phyloP scores from a whole-genome alignment of 176 grass and related monocot genomes.

The Paspalum vaginatum region DNA sequence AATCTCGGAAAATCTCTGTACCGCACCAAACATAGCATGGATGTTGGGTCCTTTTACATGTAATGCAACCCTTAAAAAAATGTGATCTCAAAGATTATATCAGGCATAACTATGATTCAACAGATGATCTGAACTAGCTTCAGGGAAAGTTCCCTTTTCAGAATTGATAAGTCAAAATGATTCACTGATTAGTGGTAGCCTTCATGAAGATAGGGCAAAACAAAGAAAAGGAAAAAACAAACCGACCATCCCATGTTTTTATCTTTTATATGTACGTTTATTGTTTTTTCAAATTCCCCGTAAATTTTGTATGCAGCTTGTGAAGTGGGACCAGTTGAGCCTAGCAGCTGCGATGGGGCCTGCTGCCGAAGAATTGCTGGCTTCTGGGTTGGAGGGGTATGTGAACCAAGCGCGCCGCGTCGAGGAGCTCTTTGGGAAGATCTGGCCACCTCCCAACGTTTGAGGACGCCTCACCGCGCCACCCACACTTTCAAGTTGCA shows the following conservation, averaged over 20 bases:
- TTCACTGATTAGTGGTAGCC: neutral
- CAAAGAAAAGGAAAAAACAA: neutral
- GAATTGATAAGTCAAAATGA: neutral
- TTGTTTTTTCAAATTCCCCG: neutral
- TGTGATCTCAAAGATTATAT: neutral
- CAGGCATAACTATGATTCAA: neutral
- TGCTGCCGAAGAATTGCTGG: conserved; percentile 82
- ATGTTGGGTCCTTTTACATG: neutral
- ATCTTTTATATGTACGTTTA: conserved; percentile 6
- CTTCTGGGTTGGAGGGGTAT: conserved; percentile 80
- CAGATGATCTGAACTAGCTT: neutral
- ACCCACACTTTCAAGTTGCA: neutral
- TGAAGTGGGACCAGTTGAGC: conserved; percentile 95
- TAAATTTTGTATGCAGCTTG: conserved; percentile 61
- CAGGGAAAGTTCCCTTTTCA: neutral
- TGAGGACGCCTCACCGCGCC: neutral
- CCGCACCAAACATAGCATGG: neutral
- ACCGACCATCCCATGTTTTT: neutral
- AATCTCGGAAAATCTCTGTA: neutral
- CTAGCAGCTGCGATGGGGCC: conserved; percentile 86
- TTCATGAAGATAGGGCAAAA: neutral
- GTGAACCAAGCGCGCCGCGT: conserved; percentile 68
- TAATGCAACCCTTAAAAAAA: neutral
- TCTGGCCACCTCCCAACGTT: conserved; percentile 83
- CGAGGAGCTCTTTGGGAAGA: conserved; percentile 88